These are phyloP conservation scores for Penicillium sp. DNA, from an alignment of 2,329 filamentous ascomycete species.

Conservation along the genomic window DNA sequence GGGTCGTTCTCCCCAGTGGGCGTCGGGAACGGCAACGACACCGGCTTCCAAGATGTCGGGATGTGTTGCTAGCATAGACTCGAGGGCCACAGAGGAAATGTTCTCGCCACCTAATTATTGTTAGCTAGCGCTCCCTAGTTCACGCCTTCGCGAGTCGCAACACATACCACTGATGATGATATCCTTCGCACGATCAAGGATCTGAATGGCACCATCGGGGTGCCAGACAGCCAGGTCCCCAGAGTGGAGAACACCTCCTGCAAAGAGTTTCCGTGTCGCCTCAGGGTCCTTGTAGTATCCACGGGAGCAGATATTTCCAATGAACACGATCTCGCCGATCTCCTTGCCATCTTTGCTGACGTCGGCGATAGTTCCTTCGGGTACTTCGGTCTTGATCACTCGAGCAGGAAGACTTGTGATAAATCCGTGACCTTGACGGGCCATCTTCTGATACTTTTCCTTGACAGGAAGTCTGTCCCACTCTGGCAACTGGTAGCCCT, in stretches of 20 bases:
- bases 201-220: conserved; percentile 83
- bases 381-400: conserved; percentile 73
- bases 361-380: conserved; percentile 63
- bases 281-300: conserved; percentile 88
- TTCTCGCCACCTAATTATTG: conserved; percentile 75
- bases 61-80: conserved; percentile 83
- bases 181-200: conserved; percentile 90
- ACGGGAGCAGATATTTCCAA: conserved; percentile 85
- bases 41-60: conserved; percentile 86
- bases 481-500: conserved; percentile 78
- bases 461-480: conserved; percentile 73
- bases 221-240: conserved; percentile 94
- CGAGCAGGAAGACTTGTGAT: conserved; percentile 75
- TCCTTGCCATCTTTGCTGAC: conserved; percentile 68
- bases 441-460: conserved; percentile 86
- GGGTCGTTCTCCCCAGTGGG: conserved; percentile 92
- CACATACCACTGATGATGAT: conserved; percentile 87
- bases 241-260: conserved; percentile 79
- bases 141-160: background rate
- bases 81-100: conserved; percentile 88
- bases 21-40: conserved; percentile 81
- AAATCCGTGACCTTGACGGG: conserved; percentile 88
- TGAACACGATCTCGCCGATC: conserved; percentile 80
- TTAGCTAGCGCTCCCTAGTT: background rate
- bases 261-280: conserved; percentile 82